Base-by-base conservation (phyloP, 805 yeast genomes). In the Candida fluviatilis region DNA sequence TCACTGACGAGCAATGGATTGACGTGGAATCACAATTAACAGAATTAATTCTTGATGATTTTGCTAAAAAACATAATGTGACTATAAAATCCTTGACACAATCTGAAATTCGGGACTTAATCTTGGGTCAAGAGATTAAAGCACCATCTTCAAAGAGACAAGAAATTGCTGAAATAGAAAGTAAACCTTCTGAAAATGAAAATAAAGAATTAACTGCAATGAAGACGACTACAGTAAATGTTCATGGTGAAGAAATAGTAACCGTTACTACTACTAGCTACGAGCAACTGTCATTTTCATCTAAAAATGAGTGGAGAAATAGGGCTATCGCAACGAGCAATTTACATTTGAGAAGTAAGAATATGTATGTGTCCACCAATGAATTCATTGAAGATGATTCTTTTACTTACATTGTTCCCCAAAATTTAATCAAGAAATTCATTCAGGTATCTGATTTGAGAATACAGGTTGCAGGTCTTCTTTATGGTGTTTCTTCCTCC, bases 181-280 rank as follows among this genome's bases (percentile, higher is more conserved):
- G 38, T 17, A 73, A 74, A 5, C 55, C 65, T 0, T 64, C 64
- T 34, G 71, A 66, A 24, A 68, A 65, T 7, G 69, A 67, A 11
- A 71, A 72, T 41, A 57, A 61, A 26, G 82, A 84, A 46, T 62
- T 82, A 23, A 77, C 89, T 0, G 93, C 95, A 0, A 73, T 82
- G 49, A 89, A 87, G 50, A 80, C 95, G 0, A 83, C 81, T 40
- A 84, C 95, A 0, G 80, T 81, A 18, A 93, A 88, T 54, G 95
- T 86, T 2, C 97, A 90, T 53, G 99, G 99, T 24, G 99, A 93
- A 55, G 95, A 90, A 51, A 91, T 93, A 51, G 83, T 85, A 30
- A 91, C 96, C 0, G 96, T 91, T 21, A 89, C 98, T 0, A 89
- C 98, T 0, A 80, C 90, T 13, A 79, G 79, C 45, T 90, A 85